A percentile compares a stretch with the other conserved stretches of the same genome.
These are phyloP conservation scores for Sanghuangporus weigelae DNA, from an alignment of 1,284 basidiomycete species.

Conservation along the genomic window DNA sequence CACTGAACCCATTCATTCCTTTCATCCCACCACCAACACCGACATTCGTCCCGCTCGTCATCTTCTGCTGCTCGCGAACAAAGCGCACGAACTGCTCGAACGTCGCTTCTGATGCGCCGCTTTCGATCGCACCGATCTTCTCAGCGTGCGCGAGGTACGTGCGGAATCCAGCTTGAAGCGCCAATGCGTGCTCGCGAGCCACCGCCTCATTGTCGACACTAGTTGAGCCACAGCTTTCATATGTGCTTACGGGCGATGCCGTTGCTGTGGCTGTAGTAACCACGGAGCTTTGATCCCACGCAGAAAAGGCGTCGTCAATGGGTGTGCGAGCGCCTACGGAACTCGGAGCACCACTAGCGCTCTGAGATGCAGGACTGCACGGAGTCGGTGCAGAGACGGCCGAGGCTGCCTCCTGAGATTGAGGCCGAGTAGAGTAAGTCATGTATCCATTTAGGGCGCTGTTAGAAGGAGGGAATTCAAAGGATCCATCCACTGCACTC, in stretches of 20 bases:
- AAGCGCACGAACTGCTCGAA: neutral
- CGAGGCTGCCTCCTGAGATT: neutral
- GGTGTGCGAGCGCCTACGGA: neutral
- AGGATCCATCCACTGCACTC: slow-evolving; percentile 1
- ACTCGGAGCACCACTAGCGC: neutral
- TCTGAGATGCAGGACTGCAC: neutral
- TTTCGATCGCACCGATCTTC: neutral
- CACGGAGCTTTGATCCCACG: neutral
- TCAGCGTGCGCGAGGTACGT: neutral
- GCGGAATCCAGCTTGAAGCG: neutral
- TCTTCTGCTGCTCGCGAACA: neutral
- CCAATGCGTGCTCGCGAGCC: neutral
- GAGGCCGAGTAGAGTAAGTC: neutral
- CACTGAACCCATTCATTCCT: neutral
- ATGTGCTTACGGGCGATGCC: neutral
- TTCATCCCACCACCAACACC: neutral
- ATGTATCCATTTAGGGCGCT: neutral
- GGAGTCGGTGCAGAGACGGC: neutral
- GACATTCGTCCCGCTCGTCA: neutral
- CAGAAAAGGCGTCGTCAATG: neutral
- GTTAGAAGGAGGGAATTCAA: neutral
- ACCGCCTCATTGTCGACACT: neutral
- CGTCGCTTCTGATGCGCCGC: neutral
- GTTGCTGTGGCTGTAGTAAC: neutral
- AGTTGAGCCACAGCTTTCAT: neutral